Evolutionary conservation across 805 yeast species (phyloP).

Genomic region (Ogataea salicorniae): DNA sequence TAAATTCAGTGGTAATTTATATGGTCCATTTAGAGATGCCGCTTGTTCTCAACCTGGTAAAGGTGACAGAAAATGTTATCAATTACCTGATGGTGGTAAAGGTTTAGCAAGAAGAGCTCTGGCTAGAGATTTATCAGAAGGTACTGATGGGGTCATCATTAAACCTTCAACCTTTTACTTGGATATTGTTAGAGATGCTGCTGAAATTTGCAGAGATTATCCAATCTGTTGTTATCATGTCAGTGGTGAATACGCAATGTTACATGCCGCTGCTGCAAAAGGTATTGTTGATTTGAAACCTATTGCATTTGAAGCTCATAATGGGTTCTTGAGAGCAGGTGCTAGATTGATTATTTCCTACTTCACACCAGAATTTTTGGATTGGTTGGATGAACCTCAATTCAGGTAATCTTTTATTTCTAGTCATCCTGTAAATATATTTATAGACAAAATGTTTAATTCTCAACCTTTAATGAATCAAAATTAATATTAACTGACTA

Average conservation of each 20-base stretch:
- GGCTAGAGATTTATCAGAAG: slow-evolving; percentile 79
- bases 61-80: slow-evolving; percentile 92
- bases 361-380: slow-evolving; percentile 92
- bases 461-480: too few species aligned
- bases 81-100: slow-evolving; percentile 86
- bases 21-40: slow-evolving; percentile 98
- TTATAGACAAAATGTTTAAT: background rate
- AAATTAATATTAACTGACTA: too few species aligned
- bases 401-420: background rate
- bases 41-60: slow-evolving; percentile 86
- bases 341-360: slow-evolving; percentile 88
- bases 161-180: slow-evolving; percentile 95
- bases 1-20: slow-evolving; percentile 83
- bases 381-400: slow-evolving; percentile 60
- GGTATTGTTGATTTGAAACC: slow-evolving; percentile 82
- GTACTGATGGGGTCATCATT: slow-evolving; percentile 92
- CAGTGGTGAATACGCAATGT: slow-evolving; percentile 95
- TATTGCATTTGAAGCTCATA: slow-evolving; percentile 78
- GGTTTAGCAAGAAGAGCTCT: slow-evolving; percentile 94
- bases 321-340: slow-evolving; percentile 93
- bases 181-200: slow-evolving; percentile 86
- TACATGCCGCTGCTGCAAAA: slow-evolving; percentile 97
- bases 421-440: slow-evolving; percentile 1
- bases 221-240: slow-evolving; percentile 96
- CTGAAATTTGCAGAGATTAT: slow-evolving; percentile 71